Evolutionary conservation across 2,329 filamentous ascomycete genomes (phyloP).

Genomic region (Cryphonectria radicalis): DNA sequence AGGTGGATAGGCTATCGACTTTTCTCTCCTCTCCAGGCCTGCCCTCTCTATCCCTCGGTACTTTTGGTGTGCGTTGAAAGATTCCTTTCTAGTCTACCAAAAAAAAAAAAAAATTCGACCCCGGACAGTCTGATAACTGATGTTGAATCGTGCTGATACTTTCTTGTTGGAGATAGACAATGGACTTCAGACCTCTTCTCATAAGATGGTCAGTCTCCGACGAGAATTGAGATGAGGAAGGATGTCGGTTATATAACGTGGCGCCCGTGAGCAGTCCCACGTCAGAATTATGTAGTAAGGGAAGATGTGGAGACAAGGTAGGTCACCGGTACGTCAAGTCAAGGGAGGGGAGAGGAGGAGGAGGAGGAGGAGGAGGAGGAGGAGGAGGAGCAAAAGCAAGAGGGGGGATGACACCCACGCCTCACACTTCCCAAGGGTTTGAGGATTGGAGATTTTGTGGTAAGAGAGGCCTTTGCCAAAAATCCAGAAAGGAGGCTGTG

Average conservation of each 20-base stretch:
- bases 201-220: not conserved
- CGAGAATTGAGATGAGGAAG: not conserved
- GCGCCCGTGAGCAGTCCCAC: not conserved
- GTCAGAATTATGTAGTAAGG: not conserved
- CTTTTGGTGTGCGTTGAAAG: not conserved
- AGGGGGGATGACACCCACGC: not conserved
- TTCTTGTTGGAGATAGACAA: not conserved
- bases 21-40: not conserved
- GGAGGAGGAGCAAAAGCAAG: not conserved
- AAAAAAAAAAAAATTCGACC: not conserved
- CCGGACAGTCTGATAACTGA: conserved; percentile 28
- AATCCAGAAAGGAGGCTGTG: not conserved
- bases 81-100: not conserved
- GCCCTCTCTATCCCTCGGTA: not conserved
- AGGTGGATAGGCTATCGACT: too few relatives aligned
- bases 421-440: not conserved
- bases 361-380: too few relatives aligned
- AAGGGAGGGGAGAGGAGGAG: not conserved
- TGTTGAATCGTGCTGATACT: not conserved
- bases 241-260: not conserved
- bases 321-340: conserved; percentile 24
- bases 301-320: conserved; percentile 10
- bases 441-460: not conserved
- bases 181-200: not conserved
- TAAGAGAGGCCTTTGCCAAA: not conserved